Percentiles rank a stretch among this genome's conserved stretches.
Conservation (phyloP, 495 filamentous ascomycete genomes). For the Tuber umbilicatum region DNA sequence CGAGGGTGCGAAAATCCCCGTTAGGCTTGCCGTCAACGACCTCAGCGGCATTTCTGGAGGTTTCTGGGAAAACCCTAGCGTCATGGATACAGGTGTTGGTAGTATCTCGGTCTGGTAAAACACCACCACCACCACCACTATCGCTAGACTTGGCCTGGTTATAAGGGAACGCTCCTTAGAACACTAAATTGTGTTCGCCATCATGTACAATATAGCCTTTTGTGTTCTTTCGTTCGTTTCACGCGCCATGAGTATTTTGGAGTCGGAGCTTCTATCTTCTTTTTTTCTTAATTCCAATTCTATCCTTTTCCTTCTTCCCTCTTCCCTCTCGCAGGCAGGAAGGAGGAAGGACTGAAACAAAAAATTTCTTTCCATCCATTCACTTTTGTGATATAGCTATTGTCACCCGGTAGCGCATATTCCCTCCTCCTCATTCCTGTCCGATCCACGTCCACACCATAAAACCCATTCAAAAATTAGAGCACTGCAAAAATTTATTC, state of each 20-base stretch:
- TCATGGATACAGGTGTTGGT: constrained; percentile 10
- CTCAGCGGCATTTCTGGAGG: constrained; percentile 15
- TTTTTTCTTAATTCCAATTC: background rate
- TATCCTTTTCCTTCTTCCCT: background rate
- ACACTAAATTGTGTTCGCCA: background rate
- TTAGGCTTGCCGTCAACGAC: constrained; percentile 15
- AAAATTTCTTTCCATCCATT: background rate
- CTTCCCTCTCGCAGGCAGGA: background rate
- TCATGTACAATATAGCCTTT: constrained; percentile 1
- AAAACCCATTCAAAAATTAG: constrained; percentile 3
- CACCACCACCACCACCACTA: background rate
- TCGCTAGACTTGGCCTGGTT: background rate
- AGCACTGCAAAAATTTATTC: constrained; percentile 20
- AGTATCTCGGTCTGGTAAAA: constrained; percentile 11
- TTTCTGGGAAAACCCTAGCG: constrained; percentile 17
- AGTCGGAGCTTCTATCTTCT: background rate
- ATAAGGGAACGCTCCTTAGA: background rate
- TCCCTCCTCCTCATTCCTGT: background rate
- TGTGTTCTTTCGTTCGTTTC: background rate
- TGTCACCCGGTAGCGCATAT: background rate
- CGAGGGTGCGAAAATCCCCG: constrained; percentile 21
- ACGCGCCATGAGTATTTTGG: background rate
- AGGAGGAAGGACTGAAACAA: constrained; percentile 4
- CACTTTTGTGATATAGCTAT: background rate
- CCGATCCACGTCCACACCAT: background rate